Evolutionary conservation across 345 rosid species (phyloP).

Genomic region (Eucalyptus caleyi): DNA sequence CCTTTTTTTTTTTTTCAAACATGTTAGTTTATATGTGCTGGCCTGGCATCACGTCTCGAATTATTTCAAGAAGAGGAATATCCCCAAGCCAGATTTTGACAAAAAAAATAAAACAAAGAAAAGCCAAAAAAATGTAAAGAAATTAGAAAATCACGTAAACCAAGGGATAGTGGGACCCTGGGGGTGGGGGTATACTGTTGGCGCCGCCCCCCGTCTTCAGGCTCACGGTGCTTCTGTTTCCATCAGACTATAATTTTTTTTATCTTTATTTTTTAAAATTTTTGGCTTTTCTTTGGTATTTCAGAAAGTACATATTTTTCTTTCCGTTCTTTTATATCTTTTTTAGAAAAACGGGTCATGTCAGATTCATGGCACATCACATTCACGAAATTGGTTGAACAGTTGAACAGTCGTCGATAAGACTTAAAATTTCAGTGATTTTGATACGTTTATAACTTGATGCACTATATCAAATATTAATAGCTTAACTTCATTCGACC

Average conservation of each 20-base stretch:
- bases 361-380: fast-evolving
- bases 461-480: fast-evolving
- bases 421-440: too few relatives aligned
- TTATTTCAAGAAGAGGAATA: neutral
- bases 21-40: neutral
- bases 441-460: fast-evolving
- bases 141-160: neutral
- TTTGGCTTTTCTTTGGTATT: neutral
- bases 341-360: neutral
- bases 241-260: neutral
- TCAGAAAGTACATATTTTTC: too few relatives aligned
- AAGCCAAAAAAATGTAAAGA: neutral
- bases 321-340: too few relatives aligned
- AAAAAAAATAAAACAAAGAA: neutral
- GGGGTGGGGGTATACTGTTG: neutral
- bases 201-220: neutral
- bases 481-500: neutral
- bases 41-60: neutral
- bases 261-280: neutral
- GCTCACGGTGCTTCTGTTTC: neutral
- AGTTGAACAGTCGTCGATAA: fast-evolving
- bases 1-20: neutral
- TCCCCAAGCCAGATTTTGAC: neutral
- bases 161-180: neutral
- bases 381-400: too few relatives aligned